Evolutionary conservation across 345 rosid genomes (phyloP).

Genomic region (Populus alba): DNA sequence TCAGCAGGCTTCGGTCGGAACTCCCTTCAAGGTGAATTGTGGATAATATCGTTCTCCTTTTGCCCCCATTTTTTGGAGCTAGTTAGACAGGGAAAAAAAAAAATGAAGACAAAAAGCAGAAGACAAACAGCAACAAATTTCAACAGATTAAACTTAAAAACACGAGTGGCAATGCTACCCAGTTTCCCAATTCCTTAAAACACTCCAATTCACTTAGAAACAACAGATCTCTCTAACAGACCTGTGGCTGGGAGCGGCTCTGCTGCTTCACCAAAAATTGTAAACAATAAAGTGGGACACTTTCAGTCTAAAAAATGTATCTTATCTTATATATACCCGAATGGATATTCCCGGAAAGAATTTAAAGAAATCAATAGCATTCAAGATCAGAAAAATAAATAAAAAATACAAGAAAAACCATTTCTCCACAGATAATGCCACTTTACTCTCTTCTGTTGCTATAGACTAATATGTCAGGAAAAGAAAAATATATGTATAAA

Average conservation of each 20-base stretch:
- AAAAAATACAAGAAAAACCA: too few relatives aligned
- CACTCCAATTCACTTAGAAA: neutral
- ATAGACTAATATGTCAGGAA: conserved; percentile 2
- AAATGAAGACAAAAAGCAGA: neutral
- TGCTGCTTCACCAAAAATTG: neutral
- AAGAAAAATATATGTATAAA: neutral
- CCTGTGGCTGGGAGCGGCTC: neutral
- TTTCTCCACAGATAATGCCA: conserved; percentile 39
- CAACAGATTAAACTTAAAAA: conserved; percentile 3
- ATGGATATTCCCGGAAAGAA: neutral
- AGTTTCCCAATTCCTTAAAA: conserved; percentile 1
- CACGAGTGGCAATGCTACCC: neutral
- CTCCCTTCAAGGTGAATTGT: neutral
- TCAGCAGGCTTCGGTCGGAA: neutral
- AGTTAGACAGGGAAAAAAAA: neutral
- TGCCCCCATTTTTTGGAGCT: conserved; percentile 5
- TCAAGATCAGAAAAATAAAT: too few relatives aligned
- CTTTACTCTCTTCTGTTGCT: conserved; percentile 38
- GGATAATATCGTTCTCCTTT: conserved; percentile 3
- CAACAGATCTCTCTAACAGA: conserved; percentile 19
- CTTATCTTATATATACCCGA: too few relatives aligned
- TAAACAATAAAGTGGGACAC: neutral
- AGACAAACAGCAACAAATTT: neutral
- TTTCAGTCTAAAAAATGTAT: neutral
- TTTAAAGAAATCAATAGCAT: conserved; percentile 23